phyloP scores from a whole-genome alignment of 2,329 filamentous ascomycete species.

The Colletotrichum abscissum region DNA sequence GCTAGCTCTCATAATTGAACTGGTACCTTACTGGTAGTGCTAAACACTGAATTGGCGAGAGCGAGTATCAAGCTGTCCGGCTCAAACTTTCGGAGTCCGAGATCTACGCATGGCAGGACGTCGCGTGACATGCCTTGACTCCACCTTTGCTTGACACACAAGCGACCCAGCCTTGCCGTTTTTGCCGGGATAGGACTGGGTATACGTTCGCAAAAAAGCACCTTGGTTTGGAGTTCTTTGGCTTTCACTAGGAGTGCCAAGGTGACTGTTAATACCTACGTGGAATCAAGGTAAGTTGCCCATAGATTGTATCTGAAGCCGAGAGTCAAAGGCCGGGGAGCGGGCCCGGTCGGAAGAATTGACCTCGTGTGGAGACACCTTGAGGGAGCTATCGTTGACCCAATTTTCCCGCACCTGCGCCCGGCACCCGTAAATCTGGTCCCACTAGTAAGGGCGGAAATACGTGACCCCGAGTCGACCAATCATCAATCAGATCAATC shows the following conservation, averaged over 20 bases:
- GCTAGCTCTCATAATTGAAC: neutral
- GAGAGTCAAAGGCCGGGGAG: neutral
- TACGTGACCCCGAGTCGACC: slow-evolving; percentile 23
- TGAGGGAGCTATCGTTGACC: neutral
- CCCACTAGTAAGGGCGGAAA: neutral
- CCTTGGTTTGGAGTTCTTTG: neutral
- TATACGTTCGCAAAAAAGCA: neutral
- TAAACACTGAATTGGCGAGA: neutral
- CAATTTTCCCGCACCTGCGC: neutral
- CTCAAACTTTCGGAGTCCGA: neutral
- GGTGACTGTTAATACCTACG: neutral
- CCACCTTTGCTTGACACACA: neutral
- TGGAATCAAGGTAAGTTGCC: neutral
- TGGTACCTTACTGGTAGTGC: neutral
- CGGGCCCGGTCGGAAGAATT: neutral
- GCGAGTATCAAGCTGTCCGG: neutral
- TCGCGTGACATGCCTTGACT: neutral
- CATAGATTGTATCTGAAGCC: neutral
- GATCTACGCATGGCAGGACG: slow-evolving; percentile 3
- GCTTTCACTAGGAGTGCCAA: neutral
- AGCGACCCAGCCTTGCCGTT: neutral
- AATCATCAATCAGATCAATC: slow-evolving; percentile 22
- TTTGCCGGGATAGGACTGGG: neutral
- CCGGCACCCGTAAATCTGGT: neutral
- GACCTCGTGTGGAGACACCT: neutral